phyloP scores from a whole-genome alignment of 257 asterid species.

The Solanum rostratum region DNA sequence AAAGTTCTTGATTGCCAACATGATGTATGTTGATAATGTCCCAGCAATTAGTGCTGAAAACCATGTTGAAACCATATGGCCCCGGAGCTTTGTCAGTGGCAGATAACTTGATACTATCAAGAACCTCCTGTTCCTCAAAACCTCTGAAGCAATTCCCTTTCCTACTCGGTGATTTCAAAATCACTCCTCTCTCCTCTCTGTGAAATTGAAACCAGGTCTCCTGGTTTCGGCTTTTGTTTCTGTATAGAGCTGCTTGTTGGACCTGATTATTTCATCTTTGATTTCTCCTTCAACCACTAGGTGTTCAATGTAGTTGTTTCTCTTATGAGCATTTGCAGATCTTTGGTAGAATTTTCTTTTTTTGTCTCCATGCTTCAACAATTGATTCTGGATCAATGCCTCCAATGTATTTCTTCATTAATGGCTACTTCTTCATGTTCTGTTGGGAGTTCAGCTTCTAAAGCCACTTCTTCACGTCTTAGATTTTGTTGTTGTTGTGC shows the following conservation, averaged over 20 bases:
- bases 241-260: not conserved
- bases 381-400: not conserved
- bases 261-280: not conserved
- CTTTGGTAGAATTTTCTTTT: not conserved
- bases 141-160: not conserved
- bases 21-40: not conserved
- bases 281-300: not conserved
- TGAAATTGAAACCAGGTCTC: not conserved
- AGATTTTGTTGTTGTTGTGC: not conserved
- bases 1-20: not conserved
- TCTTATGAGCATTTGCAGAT: not conserved
- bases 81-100: not conserved
- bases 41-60: not conserved
- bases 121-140: not conserved
- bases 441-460: not conserved
- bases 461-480: not conserved
- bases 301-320: not conserved
- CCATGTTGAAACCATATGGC: not conserved
- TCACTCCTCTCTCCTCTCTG: not conserved
- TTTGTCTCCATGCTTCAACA: not conserved
- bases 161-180: not conserved
- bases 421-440: not conserved
- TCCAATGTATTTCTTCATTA: not conserved
- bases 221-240: not conserved
- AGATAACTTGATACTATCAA: not conserved